Percentiles rank a stretch among this genome's conserved stretches.
Evolutionary conservation across 2,329 filamentous ascomycete genomes (phyloP).

Genomic region (Elsinoe australis): DNA sequence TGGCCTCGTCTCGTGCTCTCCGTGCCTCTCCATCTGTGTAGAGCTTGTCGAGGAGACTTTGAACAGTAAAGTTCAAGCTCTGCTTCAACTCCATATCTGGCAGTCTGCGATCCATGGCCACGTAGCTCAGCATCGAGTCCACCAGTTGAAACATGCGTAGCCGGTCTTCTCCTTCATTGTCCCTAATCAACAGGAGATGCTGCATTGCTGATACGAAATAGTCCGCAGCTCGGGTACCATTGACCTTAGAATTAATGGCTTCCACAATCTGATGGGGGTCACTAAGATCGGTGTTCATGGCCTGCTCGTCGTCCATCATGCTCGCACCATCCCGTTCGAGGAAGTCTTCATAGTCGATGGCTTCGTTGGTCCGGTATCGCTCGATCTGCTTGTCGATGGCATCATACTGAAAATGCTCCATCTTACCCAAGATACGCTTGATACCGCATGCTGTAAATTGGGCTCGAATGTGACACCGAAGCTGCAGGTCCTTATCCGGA

Average conservation of each 20-base stretch:
- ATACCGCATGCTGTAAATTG: conserved; percentile 95
- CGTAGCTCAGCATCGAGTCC: conserved; percentile 97
- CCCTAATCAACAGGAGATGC: conserved; percentile 83
- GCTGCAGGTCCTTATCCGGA: conserved; percentile 76
- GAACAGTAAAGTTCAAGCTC: conserved; percentile 93
- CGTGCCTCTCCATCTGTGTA: conserved; percentile 94
- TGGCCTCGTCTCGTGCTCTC: conserved; percentile 81
- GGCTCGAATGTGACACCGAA: conserved; percentile 87
- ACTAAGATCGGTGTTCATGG: conserved; percentile 81
- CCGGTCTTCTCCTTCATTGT: conserved; percentile 86
- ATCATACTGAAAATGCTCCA: conserved; percentile 98
- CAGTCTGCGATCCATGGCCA: conserved; percentile 91
- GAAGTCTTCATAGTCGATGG: conserved; percentile 96
- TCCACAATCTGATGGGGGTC: conserved; percentile 91
- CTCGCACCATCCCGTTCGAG: conserved; percentile 85
- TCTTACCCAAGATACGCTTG: conserved; percentile 88
- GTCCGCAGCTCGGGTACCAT: conserved; percentile 78
- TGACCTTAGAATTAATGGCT: conserved; percentile 77
- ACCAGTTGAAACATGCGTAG: conserved; percentile 95
- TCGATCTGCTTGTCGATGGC: conserved; percentile 98
- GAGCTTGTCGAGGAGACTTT: conserved; percentile 87
- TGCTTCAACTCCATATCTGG: conserved; percentile 98
- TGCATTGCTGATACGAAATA: conserved; percentile 95
- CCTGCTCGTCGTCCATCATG: conserved; percentile 79
- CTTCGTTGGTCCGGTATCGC: conserved; percentile 84